Base-by-base conservation (phyloP, 2,329 filamentous ascomycete species). In the Pseudopyrenochaeta lycopersici region DNA sequence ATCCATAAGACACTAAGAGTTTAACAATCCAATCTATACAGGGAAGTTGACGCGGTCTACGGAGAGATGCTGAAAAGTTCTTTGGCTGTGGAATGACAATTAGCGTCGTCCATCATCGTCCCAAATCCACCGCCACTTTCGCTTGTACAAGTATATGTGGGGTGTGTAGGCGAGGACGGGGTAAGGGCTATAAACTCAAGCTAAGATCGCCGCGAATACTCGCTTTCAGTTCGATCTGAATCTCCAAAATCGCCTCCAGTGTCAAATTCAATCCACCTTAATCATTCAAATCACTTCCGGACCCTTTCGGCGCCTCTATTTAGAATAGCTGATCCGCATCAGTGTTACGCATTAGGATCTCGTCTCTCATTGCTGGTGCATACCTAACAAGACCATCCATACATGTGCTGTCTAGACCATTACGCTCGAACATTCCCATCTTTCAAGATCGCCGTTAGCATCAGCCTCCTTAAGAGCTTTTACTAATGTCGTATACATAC, bases 181-280 rank as follows among this genome's bases (percentile, higher is more conserved):
- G 42, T 9, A 3, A 30, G 21, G 35, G 39, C 89, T 90, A 85
- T 68, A 95, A 82, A 60, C 88, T 89, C 62, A 95, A 77, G 29
- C 90, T 92, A 60, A 96, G 78, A 78, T 96, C 92, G 70, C 92
- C 92, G 67, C 92, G 88, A 62, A 95, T 92, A 75, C 89, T 88
- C 17, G 91, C 91, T 82, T 95, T 95, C 56, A 95, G 83, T 67
- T 92, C 89, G 56, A 95, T 90, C 76, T 95, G 91, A 44, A 95
- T 84, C 63, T 95, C 91, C 52, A 95, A 80, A 75, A 93, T 92
- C 49, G 92, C 79, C 71, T 93, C 91, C 18, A 95, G 78, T 32
- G 88, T 84, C 70, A 93, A 76, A 73, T 88, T 88, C 71, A 92
- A 75, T 33, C 90, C 89, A 67, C 92, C 88, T 54, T 84, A 77